phyloP scores from a whole-genome alignment of 169 alveolate genomes.

The Babesia bigemina region DNA sequence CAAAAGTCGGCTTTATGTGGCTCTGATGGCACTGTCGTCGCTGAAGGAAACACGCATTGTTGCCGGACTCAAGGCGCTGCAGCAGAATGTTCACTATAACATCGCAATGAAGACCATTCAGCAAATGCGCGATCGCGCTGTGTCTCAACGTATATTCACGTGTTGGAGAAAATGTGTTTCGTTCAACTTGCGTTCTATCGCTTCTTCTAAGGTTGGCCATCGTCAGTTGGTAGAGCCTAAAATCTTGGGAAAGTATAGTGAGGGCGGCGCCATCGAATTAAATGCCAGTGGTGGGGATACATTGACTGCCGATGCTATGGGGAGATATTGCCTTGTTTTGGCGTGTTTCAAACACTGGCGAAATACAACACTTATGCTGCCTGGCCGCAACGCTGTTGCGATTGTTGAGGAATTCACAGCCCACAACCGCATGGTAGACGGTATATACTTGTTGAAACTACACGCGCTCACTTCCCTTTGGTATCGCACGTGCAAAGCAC shows the following conservation, averaged over 20 bases:
- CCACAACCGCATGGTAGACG: constrained; percentile 14
- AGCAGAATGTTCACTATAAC: background rate
- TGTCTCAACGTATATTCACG: background rate
- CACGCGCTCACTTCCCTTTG: constrained; percentile 12
- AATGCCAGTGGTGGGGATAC: background rate
- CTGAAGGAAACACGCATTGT: constrained; percentile 16
- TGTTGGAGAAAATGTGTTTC: constrained; percentile 30
- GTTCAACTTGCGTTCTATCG: background rate
- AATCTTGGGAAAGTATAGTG: background rate
- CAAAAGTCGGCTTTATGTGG: background rate
- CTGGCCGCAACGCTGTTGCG: constrained; percentile 5
- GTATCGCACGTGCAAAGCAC: constrained; percentile 30
- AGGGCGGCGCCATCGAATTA: background rate
- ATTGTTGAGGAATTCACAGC: constrained; percentile 5
- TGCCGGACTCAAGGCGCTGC: constrained; percentile 21
- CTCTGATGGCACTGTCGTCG: constrained; percentile 15
- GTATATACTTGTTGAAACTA: constrained; percentile 20
- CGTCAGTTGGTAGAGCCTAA: background rate
- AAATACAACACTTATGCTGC: constrained; percentile 20
- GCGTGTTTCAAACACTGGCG: constrained; percentile 46
- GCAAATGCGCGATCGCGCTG: background rate
- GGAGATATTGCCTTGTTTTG: constrained; percentile 8
- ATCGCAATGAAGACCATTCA: background rate
- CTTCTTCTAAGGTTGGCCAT: background rate
- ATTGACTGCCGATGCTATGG: constrained; percentile 12